phyloP scores from a whole-genome alignment of 169 alveolate species.

The Babesia caballi region DNA sequence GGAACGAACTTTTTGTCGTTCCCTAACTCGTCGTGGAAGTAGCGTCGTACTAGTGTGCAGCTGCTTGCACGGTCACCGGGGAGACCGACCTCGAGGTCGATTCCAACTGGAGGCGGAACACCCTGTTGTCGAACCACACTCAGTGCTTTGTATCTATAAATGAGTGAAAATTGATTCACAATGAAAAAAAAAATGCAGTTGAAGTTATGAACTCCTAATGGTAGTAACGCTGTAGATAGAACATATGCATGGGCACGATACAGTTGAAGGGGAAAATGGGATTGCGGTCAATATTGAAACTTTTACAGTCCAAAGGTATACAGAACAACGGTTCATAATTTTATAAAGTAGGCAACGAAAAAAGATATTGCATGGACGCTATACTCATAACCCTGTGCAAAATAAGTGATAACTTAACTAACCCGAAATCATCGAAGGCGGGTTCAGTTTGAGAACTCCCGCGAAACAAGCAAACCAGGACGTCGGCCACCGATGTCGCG shows the following conservation, averaged over 20 bases:
- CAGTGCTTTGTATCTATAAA: slow-evolving; percentile 62
- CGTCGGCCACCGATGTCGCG: slow-evolving; percentile 62
- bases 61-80: slow-evolving; percentile 61
- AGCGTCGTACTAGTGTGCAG: slow-evolving; percentile 59
- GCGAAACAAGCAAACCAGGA: slow-evolving; percentile 41
- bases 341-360: too few species aligned
- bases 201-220: too few species aligned
- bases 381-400: too few species aligned
- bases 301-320: too few species aligned
- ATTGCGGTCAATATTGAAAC: too few species aligned
- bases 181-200: too few species aligned
- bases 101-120: slow-evolving; percentile 75
- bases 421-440: slow-evolving; percentile 68
- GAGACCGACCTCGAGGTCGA: slow-evolving; percentile 57
- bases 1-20: slow-evolving; percentile 54
- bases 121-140: slow-evolving; percentile 73
- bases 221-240: background rate
- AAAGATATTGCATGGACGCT: too few species aligned
- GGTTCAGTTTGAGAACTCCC: slow-evolving; percentile 46
- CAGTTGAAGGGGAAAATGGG: too few species aligned
- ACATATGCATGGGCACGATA: background rate
- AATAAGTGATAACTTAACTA: too few species aligned
- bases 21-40: slow-evolving; percentile 74
- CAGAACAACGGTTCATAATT: too few species aligned
- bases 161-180: background rate